Evolutionary conservation across 108 stramenopile genomes (phyloP), one percentile per base, ranked within the genome.

Genomic region (Cyclotella sp.): DNA sequence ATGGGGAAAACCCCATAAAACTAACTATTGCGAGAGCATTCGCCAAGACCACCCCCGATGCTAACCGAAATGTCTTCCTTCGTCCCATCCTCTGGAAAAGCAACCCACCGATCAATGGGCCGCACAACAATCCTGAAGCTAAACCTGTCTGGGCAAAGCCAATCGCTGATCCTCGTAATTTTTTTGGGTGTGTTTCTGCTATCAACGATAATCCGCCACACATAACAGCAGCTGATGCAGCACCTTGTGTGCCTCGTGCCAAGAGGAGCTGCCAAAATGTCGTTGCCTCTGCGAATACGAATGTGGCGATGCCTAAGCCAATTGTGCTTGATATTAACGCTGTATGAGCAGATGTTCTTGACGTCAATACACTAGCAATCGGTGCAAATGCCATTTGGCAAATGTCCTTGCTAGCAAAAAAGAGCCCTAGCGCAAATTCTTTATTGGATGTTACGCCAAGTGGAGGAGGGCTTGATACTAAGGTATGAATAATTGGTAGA

Each of bases 351-450:
- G 77, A 78, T 13, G 72, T 72, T 54, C 64, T 71, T 46, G 71
- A 39, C 18, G 71, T 72, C 24, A 78, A 18, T n/a, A 73, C 39
- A 4, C 77, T 71, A 8, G 77, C 77, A 43, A 78, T 24, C 9
- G 77, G 71, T 22, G 77, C 77, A 41, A 63, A 69, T 3, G 49
- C 22, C 77, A 78, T 78, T 73, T 78, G 77, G 44, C 61, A 72
- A 28, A 78, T 78, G 29, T 78, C 77, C 65, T 78, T 78, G 18
- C 49, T 53, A 3, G 77, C 77, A 29, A 78, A 78, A 71, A 78
- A 78, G 27, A 78, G 52, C 15, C 77, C 77, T 24, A 78, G 64
- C 43, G 70, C 77, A 43, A 64, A 27, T 44, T 63, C 77, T 26
- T 73, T 78, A 26, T 77, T 72, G 27, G 64, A 18, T 44, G 64